These are phyloP conservation scores for Asterophora parasitica DNA, from an alignment of 768 basidiomycete species.

Conservation along the genomic window DNA sequence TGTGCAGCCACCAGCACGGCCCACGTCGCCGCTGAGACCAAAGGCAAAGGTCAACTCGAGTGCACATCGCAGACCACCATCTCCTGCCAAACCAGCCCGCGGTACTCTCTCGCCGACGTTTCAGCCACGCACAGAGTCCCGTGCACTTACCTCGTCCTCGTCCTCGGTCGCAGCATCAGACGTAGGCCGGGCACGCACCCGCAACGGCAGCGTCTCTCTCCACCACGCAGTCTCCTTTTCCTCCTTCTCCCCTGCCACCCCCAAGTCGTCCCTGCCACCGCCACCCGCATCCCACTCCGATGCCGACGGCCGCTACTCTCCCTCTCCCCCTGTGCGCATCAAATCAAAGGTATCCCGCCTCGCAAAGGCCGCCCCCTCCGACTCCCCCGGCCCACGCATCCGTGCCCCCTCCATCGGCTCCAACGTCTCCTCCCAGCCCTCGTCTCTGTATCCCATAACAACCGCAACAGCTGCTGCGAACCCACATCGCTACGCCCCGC, in stretches of 20 bases:
- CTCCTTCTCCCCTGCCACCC: slow-evolving; percentile 22
- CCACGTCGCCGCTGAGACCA: too few relatives aligned
- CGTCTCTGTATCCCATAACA: slow-evolving; percentile 63
- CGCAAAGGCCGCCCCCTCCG: slow-evolving; percentile 29
- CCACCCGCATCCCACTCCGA: slow-evolving; percentile 11
- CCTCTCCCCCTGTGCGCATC: slow-evolving; percentile 34
- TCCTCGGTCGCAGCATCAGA: too few relatives aligned
- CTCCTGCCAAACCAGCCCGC: slow-evolving; percentile 27
- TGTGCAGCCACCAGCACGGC: too few relatives aligned
- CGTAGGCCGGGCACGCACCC: too few relatives aligned
- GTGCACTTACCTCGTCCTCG: too few relatives aligned
- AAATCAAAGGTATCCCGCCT: slow-evolving; percentile 59
- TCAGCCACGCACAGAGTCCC: too few relatives aligned
- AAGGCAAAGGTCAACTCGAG: slow-evolving; percentile 61
- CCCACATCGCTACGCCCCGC: slow-evolving; percentile 44
- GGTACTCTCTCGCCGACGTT: slow-evolving; percentile 29
- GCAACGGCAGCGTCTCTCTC: slow-evolving; percentile 28
- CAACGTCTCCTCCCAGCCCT: slow-evolving; percentile 28
- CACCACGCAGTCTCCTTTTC: slow-evolving; percentile 36
- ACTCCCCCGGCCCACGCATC: slow-evolving; percentile 22
- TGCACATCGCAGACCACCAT: slow-evolving; percentile 37
- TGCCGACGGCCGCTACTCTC: slow-evolving; percentile 16
- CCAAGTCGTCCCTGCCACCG: too few relatives aligned
- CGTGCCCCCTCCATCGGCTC: slow-evolving; percentile 41
- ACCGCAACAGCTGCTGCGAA: slow-evolving; percentile 51